A percentile compares a stretch with the other conserved stretches of the same genome.
These are phyloP conservation scores for Leccinum disarticulatum DNA, from an alignment of 768 basidiomycete genomes.

Conservation along the genomic window DNA sequence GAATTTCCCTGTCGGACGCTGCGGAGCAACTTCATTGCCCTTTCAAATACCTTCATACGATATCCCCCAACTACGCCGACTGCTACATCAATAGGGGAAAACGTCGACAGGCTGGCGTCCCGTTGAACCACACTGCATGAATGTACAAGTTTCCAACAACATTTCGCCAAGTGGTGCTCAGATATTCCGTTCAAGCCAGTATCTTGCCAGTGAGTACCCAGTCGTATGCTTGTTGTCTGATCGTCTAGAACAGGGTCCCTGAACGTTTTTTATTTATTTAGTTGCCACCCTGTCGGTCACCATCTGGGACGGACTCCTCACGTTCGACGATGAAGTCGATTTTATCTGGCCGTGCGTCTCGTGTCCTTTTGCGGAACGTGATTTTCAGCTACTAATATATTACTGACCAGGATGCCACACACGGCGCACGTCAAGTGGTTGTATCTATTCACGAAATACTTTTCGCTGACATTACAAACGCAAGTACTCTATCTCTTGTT, in stretches of 20 bases:
- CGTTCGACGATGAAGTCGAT: constrained; percentile 18
- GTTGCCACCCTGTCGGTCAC: constrained; percentile 11
- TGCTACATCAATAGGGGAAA: not conserved
- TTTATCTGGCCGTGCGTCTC: constrained; percentile 28
- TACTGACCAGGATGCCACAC: constrained; percentile 14
- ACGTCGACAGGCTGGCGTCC: not conserved
- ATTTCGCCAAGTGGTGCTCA: not conserved
- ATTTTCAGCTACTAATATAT: not conserved
- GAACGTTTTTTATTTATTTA: not conserved
- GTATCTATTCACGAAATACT: constrained; percentile 27
- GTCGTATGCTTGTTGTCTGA: not conserved
- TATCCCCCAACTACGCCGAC: not conserved
- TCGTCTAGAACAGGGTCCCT: not conserved
- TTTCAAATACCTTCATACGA: not conserved
- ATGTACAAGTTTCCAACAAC: not conserved
- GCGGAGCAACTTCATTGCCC: no score
- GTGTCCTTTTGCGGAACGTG: not conserved
- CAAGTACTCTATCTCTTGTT: not conserved
- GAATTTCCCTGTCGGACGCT: not conserved
- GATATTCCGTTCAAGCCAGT: constrained; percentile 6
- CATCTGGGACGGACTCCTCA: constrained; percentile 23
- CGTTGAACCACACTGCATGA: constrained; percentile 5
- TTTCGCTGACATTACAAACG: constrained; percentile 18
- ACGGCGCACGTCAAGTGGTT: constrained; percentile 25
- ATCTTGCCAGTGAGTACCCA: constrained; percentile 8